These are phyloP conservation scores for Candida qinlingensis DNA, from an alignment of 805 yeast species.

Conservation along the genomic window DNA sequence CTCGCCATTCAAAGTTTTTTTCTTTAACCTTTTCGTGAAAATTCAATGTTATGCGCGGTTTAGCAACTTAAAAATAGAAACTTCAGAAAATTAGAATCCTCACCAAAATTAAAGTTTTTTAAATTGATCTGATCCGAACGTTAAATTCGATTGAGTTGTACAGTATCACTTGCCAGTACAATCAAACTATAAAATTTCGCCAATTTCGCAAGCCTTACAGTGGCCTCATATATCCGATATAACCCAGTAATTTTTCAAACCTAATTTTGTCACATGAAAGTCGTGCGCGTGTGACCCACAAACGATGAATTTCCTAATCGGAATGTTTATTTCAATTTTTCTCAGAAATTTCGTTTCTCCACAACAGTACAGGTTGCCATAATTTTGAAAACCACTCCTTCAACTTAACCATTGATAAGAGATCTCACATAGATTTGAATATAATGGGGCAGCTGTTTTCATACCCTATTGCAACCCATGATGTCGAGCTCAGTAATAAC, in stretches of 20 bases:
- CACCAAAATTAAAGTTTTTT: neutral
- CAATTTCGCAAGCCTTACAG: no score
- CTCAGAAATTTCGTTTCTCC: neutral
- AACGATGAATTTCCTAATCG: neutral
- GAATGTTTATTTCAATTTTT: neutral
- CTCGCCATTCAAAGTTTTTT: neutral
- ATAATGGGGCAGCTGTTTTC: slow-evolving; percentile 71
- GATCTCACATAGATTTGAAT: neutral
- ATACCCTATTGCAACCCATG: slow-evolving; percentile 58
- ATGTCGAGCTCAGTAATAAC: slow-evolving; percentile 30
- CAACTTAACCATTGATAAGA: no score
- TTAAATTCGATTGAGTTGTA: neutral
- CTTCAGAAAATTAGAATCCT: neutral
- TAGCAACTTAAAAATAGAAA: neutral
- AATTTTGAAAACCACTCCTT: no score
- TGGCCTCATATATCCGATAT: no score
- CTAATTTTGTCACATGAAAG: no score
- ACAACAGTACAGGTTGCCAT: neutral
- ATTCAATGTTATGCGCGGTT: neutral
- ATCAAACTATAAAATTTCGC: no score
- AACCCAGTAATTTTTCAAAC: no score
- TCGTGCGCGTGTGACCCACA: neutral
- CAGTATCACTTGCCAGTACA: neutral
- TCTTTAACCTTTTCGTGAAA: no score
- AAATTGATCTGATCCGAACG: neutral